Percentiles rank a stretch among this genome's conserved stretches.
phyloP scores from a whole-genome alignment of 768 basidiomycete species.

The Termitomyces sp. region DNA sequence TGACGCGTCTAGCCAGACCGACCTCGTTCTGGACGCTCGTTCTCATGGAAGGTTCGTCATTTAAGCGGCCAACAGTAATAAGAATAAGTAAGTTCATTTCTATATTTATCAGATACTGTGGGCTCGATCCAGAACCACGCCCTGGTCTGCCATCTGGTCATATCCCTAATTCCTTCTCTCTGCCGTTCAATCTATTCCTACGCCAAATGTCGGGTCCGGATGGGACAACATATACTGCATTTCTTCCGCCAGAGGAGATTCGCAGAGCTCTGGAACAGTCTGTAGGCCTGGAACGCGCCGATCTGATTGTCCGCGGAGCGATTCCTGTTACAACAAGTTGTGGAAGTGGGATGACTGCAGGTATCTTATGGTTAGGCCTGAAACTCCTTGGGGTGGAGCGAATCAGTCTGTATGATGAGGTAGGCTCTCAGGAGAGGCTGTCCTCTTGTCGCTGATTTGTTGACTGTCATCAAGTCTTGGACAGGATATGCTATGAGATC shows the following conservation, averaged over 20 bases:
- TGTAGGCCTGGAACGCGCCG: constrained; percentile 52
- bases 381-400: constrained; percentile 58
- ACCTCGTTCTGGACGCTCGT: constrained; percentile 86
- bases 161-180: constrained; percentile 79
- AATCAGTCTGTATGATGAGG: constrained; percentile 91
- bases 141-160: constrained; percentile 87
- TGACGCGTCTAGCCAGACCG: constrained; percentile 38
- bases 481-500: constrained; percentile 82
- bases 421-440: constrained; percentile 25
- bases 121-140: constrained; percentile 84
- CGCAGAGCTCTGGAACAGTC: constrained; percentile 53
- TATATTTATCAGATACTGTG: constrained; percentile 55
- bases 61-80: not conserved
- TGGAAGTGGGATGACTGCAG: constrained; percentile 99
- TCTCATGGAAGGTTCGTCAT: constrained; percentile 64
- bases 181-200: constrained; percentile 80
- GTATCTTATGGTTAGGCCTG: constrained; percentile 89
- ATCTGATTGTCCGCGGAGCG: constrained; percentile 56
- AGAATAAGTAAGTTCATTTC: not conserved
- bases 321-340: constrained; percentile 70
- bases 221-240: constrained; percentile 49
- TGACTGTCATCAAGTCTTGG: constrained; percentile 65
- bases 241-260: constrained; percentile 55
- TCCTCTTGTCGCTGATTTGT: not conserved
- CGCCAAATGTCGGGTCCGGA: constrained; percentile 33